Evolutionary conservation across 2,329 filamentous ascomycete genomes (phyloP).

Genomic region (Cladosporium colombiae): DNA sequence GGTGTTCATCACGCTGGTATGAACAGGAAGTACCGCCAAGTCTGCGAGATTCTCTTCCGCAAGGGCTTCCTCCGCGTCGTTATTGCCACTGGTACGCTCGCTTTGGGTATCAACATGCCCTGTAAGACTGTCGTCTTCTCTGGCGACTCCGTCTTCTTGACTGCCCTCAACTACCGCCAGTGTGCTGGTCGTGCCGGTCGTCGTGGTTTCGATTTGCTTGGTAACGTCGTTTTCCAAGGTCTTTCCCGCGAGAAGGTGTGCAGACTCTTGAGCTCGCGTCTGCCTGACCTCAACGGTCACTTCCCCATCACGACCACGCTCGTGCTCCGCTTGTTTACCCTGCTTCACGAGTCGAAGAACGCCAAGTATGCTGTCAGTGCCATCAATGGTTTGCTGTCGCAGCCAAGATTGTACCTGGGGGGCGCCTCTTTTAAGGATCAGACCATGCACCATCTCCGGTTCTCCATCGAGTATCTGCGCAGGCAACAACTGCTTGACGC

Average conservation of each 20-base stretch:
- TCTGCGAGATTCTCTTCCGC: slow-evolving; percentile 72
- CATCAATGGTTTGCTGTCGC: slow-evolving; percentile 67
- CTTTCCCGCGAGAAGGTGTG: slow-evolving; percentile 62
- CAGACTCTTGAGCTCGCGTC: slow-evolving; percentile 69
- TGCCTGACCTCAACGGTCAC: slow-evolving; percentile 74
- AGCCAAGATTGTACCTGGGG: slow-evolving; percentile 69
- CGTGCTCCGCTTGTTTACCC: slow-evolving; percentile 66
- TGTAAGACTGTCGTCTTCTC: slow-evolving; percentile 79
- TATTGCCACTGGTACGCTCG: slow-evolving; percentile 73
- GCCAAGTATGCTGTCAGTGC: slow-evolving; percentile 62
- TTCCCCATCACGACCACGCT: slow-evolving; percentile 76
- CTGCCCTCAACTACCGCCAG: slow-evolving; percentile 74
- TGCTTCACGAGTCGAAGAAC: slow-evolving; percentile 66
- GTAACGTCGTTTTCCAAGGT: slow-evolving; percentile 77
- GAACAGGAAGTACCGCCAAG: slow-evolving; percentile 74
- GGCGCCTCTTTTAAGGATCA: slow-evolving; percentile 67
- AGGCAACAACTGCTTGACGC: slow-evolving; percentile 65
- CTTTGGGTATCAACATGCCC: slow-evolving; percentile 80
- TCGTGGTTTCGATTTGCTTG: slow-evolving; percentile 76
- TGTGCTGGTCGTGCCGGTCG: slow-evolving; percentile 75
- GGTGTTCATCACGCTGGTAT: slow-evolving; percentile 79
- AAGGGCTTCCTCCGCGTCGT: slow-evolving; percentile 70
- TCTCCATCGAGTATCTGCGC: slow-evolving; percentile 77
- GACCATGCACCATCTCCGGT: slow-evolving; percentile 73
- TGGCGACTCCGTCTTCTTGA: slow-evolving; percentile 72